These are phyloP conservation scores for Zygosaccharomyces bailii DNA, from an alignment of 805 yeast species.

Conservation along the genomic window DNA sequence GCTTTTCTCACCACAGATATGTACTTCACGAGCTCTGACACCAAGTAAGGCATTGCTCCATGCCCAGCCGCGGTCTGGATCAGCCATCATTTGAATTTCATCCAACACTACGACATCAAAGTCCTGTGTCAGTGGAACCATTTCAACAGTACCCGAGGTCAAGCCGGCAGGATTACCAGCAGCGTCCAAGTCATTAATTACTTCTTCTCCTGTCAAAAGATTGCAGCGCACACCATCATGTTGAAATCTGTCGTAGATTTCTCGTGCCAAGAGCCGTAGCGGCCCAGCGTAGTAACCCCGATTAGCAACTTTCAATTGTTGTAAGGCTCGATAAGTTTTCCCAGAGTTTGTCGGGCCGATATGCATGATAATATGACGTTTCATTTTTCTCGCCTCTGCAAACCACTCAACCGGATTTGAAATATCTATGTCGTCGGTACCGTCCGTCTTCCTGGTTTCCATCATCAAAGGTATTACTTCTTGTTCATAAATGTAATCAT, in stretches of 20 bases:
- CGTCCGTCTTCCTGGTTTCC: constrained; percentile 17
- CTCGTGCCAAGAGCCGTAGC: constrained; percentile 82
- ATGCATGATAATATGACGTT: constrained; percentile 81
- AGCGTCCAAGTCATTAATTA: constrained; percentile 63
- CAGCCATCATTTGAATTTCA: constrained; percentile 94
- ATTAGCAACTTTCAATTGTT: constrained; percentile 58
- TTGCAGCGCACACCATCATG: constrained; percentile 68
- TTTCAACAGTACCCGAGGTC: constrained; percentile 88
- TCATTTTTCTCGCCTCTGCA: constrained; percentile 78
- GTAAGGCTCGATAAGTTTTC: constrained; percentile 80
- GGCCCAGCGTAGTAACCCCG: constrained; percentile 96
- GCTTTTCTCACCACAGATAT: constrained; percentile 90
- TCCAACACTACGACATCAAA: constrained; percentile 90
- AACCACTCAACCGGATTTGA: constrained; percentile 72
- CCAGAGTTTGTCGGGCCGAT: constrained; percentile 98
- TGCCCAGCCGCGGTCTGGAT: constrained; percentile 77
- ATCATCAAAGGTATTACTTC: constrained; percentile 24
- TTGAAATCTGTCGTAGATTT: constrained; percentile 79
- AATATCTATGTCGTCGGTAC: constrained; percentile 39
- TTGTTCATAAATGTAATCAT: constrained; percentile 24
- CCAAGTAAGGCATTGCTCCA: constrained; percentile 94
- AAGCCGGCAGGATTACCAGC: constrained; percentile 70
- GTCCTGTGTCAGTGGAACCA: constrained; percentile 66
- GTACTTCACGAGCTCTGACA: constrained; percentile 78
- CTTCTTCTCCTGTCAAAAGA: constrained; percentile 93